Conservation (phyloP, 768 basidiomycete genomes). For the Amyloporia xantha region DNA sequence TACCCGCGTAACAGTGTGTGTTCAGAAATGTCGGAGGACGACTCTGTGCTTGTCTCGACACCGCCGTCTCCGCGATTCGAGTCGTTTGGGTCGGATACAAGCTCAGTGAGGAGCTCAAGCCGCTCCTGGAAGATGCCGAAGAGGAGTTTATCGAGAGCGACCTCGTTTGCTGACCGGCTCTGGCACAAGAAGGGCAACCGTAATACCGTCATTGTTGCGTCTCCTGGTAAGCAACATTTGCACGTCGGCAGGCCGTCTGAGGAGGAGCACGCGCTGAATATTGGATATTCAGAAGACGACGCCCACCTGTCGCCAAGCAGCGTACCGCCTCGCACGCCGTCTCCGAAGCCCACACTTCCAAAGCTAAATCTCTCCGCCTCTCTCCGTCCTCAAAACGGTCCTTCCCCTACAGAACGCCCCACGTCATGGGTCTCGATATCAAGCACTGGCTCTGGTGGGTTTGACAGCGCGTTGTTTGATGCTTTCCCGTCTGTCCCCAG, state of each 20-base stretch:
- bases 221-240: conserved; percentile 6
- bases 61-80: conserved; percentile 42
- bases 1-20: conserved; percentile 53
- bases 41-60: conserved; percentile 53
- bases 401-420: conserved; percentile 21
- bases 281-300: conserved; percentile 9
- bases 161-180: conserved; percentile 20
- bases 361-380: conserved; percentile 2
- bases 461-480: conserved; percentile 59
- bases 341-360: conserved; percentile 7
- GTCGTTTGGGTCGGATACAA: conserved; percentile 20
- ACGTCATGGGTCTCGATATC: conserved; percentile 33
- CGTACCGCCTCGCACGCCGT: neutral
- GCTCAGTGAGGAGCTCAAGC: conserved; percentile 28
- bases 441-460: conserved; percentile 30
- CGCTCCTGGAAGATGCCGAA: conserved; percentile 20
- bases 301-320: conserved; percentile 1
- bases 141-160: conserved; percentile 21
- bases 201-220: conserved; percentile 12
- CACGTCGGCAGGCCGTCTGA: neutral
- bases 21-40: conserved; percentile 62
- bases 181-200: conserved; percentile 17
- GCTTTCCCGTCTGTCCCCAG: conserved; percentile 67
- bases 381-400: neutral
- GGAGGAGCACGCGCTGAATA: neutral